These are phyloP conservation scores for Karstenula rhodostoma DNA, from an alignment of 2,329 filamentous ascomycete genomes.

Conservation along the genomic window DNA sequence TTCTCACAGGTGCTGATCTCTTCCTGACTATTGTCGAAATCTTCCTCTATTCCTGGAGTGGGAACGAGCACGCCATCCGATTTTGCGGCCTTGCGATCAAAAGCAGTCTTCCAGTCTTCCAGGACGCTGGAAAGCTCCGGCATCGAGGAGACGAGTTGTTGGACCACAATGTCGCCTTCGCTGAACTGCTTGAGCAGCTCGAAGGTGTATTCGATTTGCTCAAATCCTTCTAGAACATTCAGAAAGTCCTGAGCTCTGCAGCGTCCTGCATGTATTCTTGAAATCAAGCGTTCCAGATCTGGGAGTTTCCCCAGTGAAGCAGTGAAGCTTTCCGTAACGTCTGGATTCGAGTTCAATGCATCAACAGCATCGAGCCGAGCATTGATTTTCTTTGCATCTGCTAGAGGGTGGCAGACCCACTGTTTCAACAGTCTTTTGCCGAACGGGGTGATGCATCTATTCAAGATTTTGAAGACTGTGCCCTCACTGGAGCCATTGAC, in stretches of 20 bases:
- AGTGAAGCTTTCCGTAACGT: slow-evolving; percentile 85
- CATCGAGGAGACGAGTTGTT: slow-evolving; percentile 84
- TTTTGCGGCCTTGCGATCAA: slow-evolving; percentile 81
- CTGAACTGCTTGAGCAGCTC: slow-evolving; percentile 76
- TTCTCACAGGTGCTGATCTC: slow-evolving; percentile 77
- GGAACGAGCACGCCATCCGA: slow-evolving; percentile 85
- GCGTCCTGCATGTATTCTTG: slow-evolving; percentile 89
- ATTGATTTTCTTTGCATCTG: slow-evolving; percentile 87
- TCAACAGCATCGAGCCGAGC: slow-evolving; percentile 94
- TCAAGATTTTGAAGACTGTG: slow-evolving; percentile 88
- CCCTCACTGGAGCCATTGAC: slow-evolving; percentile 86
- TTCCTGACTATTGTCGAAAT: slow-evolving; percentile 86
- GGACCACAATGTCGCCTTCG: slow-evolving; percentile 82
- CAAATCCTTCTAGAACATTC: slow-evolving; percentile 91
- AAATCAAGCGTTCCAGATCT: slow-evolving; percentile 92
- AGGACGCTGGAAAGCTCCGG: slow-evolving; percentile 79
- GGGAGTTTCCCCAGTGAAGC: slow-evolving; percentile 90
- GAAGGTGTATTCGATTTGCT: slow-evolving; percentile 97
- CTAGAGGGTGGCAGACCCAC: slow-evolving; percentile 96
- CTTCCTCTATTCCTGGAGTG: slow-evolving; percentile 84
- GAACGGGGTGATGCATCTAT: slow-evolving; percentile 94
- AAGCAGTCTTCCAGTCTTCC: slow-evolving; percentile 88
- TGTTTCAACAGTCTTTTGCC: slow-evolving; percentile 95
- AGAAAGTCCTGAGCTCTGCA: slow-evolving; percentile 94
- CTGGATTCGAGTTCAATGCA: slow-evolving; percentile 83